Evolutionary conservation across 495 filamentous ascomycete genomes (phyloP).

Genomic region (Parmelia sp.): DNA sequence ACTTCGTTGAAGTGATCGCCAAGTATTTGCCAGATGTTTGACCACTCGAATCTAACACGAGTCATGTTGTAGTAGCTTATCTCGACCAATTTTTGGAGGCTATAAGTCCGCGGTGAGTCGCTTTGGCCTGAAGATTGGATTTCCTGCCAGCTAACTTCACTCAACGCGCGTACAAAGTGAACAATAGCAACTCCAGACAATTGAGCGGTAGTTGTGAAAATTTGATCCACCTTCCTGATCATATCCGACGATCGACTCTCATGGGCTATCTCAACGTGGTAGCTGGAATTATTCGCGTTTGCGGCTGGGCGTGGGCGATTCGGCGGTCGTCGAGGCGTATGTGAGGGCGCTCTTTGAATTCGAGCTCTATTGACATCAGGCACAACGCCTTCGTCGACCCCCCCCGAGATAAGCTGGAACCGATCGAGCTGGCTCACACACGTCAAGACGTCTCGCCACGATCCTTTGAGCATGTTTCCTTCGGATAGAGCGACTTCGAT

Average conservation of each 20-base stretch:
- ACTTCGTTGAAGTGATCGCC: slow-evolving; percentile 97
- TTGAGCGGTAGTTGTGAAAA: slow-evolving; percentile 93
- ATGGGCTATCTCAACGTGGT: slow-evolving; percentile 79
- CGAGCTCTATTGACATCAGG: slow-evolving; percentile 87
- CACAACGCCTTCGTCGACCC: slow-evolving; percentile 84
- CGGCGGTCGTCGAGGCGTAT: slow-evolving; percentile 53
- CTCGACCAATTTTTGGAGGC: slow-evolving; percentile 94
- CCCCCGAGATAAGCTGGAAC: slow-evolving; percentile 88
- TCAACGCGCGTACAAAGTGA: slow-evolving; percentile 89
- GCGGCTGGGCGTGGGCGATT: slow-evolving; percentile 59
- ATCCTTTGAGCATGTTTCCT: slow-evolving; percentile 78
- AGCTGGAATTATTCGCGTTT: slow-evolving; percentile 56
- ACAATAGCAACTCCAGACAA: slow-evolving; percentile 93
- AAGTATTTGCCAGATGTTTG: slow-evolving; percentile 89
- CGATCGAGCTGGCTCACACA: slow-evolving; percentile 96
- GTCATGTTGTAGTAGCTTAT: slow-evolving; percentile 99
- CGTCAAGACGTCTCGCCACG: slow-evolving; percentile 91
- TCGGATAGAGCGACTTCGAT: slow-evolving; percentile 89
- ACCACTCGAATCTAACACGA: slow-evolving; percentile 96
- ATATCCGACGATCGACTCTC: slow-evolving; percentile 90
- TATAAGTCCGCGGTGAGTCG: slow-evolving; percentile 90
- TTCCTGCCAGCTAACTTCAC: slow-evolving; percentile 97
- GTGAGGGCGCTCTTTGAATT: slow-evolving; percentile 47
- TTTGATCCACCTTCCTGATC: slow-evolving; percentile 84
- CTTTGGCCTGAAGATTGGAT: slow-evolving; percentile 95